Percentiles rank a stretch among this genome's conserved stretches.
Conservation (phyloP, 352 stramenopile species). For the Phytopythium mirpurense region DNA sequence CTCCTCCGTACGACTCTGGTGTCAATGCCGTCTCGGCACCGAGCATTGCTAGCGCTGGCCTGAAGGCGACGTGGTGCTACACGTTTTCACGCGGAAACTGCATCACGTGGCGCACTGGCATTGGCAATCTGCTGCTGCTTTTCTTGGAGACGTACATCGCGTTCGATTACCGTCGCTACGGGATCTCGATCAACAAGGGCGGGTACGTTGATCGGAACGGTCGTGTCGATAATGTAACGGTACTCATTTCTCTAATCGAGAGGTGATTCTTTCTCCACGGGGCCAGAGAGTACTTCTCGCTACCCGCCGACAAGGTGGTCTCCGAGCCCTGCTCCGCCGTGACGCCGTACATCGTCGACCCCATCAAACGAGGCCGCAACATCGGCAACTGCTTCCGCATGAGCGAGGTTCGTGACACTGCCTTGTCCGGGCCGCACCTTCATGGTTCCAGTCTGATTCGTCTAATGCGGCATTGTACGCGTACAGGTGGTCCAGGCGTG, state of each 20-base stretch:
- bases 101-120: slow-evolving; percentile 58
- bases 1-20: neutral
- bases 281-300: slow-evolving; percentile 64
- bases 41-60: slow-evolving; percentile 2
- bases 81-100: slow-evolving; percentile 59
- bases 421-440: too few relatives aligned
- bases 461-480: too few relatives aligned
- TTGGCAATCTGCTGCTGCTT: slow-evolving; percentile 69
- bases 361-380: slow-evolving; percentile 54
- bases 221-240: neutral
- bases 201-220: slow-evolving; percentile 31
- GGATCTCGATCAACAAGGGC: slow-evolving; percentile 64
- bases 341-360: slow-evolving; percentile 66
- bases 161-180: slow-evolving; percentile 80
- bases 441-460: too few relatives aligned
- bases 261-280: neutral
- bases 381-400: slow-evolving; percentile 84
- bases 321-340: slow-evolving; percentile 33
- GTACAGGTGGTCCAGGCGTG: slow-evolving; percentile 38
- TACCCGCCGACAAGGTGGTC: slow-evolving; percentile 39
- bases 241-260: neutral
- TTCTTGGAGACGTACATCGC: slow-evolving; percentile 84
- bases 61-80: slow-evolving; percentile 46
- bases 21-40: neutral
- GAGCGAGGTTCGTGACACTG: slow-evolving; percentile 52